Evolutionary conservation across 345 rosid species (phyloP).

Genomic region (Acer yangbiense): DNA sequence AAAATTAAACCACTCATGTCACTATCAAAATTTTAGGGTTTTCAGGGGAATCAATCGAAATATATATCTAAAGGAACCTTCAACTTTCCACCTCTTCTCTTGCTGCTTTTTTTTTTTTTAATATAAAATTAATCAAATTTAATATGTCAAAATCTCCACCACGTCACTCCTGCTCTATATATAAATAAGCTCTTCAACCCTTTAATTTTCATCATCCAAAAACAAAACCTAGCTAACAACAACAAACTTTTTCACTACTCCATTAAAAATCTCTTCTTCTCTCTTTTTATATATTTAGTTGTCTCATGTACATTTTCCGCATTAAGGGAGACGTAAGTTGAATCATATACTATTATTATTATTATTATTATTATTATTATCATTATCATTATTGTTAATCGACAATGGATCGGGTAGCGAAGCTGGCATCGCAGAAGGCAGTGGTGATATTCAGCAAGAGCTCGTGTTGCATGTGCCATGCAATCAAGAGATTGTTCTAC

Average conservation of each 20-base stretch:
- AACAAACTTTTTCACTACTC: background rate
- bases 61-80: conserved; percentile 39
- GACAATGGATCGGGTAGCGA: conserved; percentile 71
- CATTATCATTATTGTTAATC: background rate
- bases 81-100: conserved; percentile 21
- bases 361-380: too few species aligned
- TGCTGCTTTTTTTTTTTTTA: too few species aligned
- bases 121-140: conserved; percentile 7
- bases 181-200: conserved; percentile 8
- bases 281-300: too few species aligned
- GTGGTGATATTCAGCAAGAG: conserved; percentile 98
- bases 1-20: conserved; percentile 32
- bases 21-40: conserved; percentile 27
- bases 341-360: too few species aligned
- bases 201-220: conserved; percentile 5
- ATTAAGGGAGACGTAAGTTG: too few species aligned
- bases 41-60: conserved; percentile 32
- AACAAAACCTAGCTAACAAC: background rate
- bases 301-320: too few species aligned
- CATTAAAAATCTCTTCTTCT: background rate
- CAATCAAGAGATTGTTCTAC: conserved; percentile 83
- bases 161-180: conserved; percentile 17
- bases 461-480: conserved; percentile 90
- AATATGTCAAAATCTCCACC: background rate
- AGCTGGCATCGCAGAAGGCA: conserved; percentile 82